A percentile compares a stretch with the other conserved stretches of the same genome.
Conservation (phyloP, 805 yeast species). For the Saturnispora mendoncae region DNA sequence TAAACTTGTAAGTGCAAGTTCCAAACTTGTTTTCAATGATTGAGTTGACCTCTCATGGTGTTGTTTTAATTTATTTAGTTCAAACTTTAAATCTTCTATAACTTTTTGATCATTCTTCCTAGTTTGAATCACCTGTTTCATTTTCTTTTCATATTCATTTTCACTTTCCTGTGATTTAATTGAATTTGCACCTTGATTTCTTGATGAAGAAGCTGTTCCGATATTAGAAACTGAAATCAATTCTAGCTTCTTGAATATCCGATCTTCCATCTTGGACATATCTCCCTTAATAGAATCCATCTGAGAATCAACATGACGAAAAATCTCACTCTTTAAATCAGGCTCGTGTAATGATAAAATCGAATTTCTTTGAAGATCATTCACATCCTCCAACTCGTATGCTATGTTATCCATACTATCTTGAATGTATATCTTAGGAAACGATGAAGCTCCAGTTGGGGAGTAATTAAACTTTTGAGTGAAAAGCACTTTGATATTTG, state of each 20-base stretch:
- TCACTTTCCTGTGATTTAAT: conserved; percentile 8
- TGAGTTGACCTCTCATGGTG: conserved; percentile 39
- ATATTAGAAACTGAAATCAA: conserved; percentile 8
- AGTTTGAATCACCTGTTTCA: conserved; percentile 11
- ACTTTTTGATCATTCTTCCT: conserved; percentile 21
- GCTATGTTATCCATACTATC: conserved; percentile 51
- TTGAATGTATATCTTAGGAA: conserved; percentile 71
- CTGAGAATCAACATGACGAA: conserved; percentile 24
- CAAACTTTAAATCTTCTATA: conserved; percentile 43
- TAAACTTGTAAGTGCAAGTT: too few species aligned
- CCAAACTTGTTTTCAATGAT: conserved; percentile 26
- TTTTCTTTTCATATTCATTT: conserved; percentile 9
- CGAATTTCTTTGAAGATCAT: conserved; percentile 50
- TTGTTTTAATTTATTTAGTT: conserved; percentile 52
- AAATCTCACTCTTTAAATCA: conserved; percentile 18
- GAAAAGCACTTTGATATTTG: conserved; percentile 58
- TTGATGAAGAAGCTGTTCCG: conserved; percentile 3
- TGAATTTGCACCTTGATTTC: background rate
- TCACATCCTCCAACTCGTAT: conserved; percentile 77
- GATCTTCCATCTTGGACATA: conserved; percentile 22
- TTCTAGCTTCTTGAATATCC: conserved; percentile 20
- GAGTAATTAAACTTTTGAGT: conserved; percentile 83
- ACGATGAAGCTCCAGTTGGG: conserved; percentile 38
- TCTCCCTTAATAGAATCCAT: conserved; percentile 23
- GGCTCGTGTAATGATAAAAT: conserved; percentile 52